Evolutionary conservation across 805 yeast genomes (phyloP), one percentile per base, ranked within the genome.

Genomic region (Yamadazyma sp.): DNA sequence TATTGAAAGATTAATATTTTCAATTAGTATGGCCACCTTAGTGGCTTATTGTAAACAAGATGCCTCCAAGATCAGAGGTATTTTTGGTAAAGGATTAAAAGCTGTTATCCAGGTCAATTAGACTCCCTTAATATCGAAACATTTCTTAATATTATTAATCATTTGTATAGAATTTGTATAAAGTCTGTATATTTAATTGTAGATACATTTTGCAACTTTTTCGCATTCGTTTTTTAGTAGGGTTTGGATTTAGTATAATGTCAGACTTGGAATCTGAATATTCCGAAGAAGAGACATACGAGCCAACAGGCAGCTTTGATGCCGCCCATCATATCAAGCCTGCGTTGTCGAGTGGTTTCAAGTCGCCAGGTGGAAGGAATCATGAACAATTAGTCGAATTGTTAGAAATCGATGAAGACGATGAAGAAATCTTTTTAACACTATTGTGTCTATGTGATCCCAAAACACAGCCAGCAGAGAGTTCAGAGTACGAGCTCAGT

Each of bases 391-490:
- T 53, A 6, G 40, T 38, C 5, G 40, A 38, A 7, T 9, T 42
- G 13, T 39, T 55, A 7, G 37, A 44, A 7, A 27, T 55, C 4
- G 40, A 44, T 9, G 39, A 40, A n/a, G 35, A 38, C 4, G 52
- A 52, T 25, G 32, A 33, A 13, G 31, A 23, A 18, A 42, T 49
- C 9, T 56, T 52, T 37, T 27, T 33, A n/a, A 47, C 49, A 1
- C 41, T 45, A 5, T 42, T 48, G 12, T 49, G 58, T n/a, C 39
- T 56, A 5, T 54, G 70, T 36, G 89, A 83, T 52, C 86, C 88
- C 2, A 63, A 71, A 46, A 79, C 88, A 1, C 86, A 81, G 46
- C 88, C 93, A 0, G 23, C 35, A 17, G 39, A 36, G 19, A 31
- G 35, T 23, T 20, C 33, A 6, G 21, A 35, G 17, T 35, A 35